Conservation (phyloP, 192 early-diverging fungal species). For the Linnemannia exigua region DNA sequence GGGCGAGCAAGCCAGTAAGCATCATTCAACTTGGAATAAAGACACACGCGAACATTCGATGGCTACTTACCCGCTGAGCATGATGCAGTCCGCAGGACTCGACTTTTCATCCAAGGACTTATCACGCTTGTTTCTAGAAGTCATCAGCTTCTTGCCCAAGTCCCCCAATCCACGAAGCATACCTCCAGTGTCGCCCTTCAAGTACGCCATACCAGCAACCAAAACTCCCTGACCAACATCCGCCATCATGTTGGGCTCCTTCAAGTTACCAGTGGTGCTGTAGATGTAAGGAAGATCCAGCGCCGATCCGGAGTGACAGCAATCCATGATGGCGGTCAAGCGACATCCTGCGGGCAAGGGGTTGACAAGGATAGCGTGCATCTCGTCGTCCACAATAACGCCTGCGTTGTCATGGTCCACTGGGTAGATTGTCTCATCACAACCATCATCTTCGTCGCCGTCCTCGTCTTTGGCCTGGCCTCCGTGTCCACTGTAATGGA, state of each 20-base stretch:
- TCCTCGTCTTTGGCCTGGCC: slow-evolving; percentile 66
- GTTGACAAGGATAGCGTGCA: slow-evolving; percentile 82
- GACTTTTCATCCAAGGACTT: slow-evolving; percentile 47
- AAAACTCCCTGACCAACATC: slow-evolving; percentile 64
- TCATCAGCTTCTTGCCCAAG: slow-evolving; percentile 60
- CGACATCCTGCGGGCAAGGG: slow-evolving; percentile 76
- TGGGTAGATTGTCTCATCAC: slow-evolving; percentile 86
- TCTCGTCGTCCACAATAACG: slow-evolving; percentile 79
- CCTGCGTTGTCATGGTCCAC: slow-evolving; percentile 66
- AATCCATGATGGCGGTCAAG: slow-evolving; percentile 88
- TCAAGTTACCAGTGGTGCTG: slow-evolving; percentile 72
- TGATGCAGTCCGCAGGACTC: slow-evolving; percentile 78
- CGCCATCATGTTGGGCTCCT: slow-evolving; percentile 62
- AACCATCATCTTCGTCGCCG: slow-evolving; percentile 85
- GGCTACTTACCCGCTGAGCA: slow-evolving; percentile 77
- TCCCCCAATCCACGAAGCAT: slow-evolving; percentile 56
- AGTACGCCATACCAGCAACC: slow-evolving; percentile 63
- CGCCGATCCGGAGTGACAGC: slow-evolving; percentile 88
- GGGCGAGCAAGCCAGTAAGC: neutral
- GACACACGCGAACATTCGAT: neutral
- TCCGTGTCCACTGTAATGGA: slow-evolving; percentile 89
- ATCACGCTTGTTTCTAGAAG: slow-evolving; percentile 1
- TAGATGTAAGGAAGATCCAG: slow-evolving; percentile 88
- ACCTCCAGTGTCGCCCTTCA: slow-evolving; percentile 57
- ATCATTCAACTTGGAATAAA: neutral